These are phyloP conservation scores for Myxozyma udenii DNA, from an alignment of 805 yeast genomes.

Conservation along the genomic window DNA sequence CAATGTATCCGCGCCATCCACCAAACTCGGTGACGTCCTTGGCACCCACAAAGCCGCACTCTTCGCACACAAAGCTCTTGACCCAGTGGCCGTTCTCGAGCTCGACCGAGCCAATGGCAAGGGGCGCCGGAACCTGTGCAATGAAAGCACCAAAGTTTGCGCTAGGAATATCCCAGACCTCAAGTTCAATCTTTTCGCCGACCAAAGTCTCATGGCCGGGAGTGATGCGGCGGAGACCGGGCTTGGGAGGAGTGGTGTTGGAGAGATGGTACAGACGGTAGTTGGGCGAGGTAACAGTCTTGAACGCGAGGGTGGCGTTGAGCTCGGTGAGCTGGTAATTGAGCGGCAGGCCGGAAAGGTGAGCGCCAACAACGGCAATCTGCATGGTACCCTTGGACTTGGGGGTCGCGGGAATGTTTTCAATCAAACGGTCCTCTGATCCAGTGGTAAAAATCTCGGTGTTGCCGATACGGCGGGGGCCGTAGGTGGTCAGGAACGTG, in stretches of 20 bases:
- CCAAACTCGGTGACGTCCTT: conserved; percentile 81
- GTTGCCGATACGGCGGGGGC: conserved; percentile 59
- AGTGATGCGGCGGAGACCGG: conserved; percentile 68
- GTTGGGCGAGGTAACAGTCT: conserved; percentile 65
- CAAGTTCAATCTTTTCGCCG: conserved; percentile 59
- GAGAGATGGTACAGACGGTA: conserved; percentile 84
- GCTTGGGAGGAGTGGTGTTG: conserved; percentile 75
- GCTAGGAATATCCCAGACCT: conserved; percentile 77
- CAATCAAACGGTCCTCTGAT: conserved; percentile 45
- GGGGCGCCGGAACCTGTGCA: conserved; percentile 85
- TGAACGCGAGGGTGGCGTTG: conserved; percentile 64
- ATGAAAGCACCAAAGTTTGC: conserved; percentile 80
- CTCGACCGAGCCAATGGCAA: conserved; percentile 93
- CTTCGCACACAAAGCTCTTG: conserved; percentile 94
- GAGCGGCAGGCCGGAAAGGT: conserved; percentile 78
- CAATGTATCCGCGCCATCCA: conserved; percentile 75
- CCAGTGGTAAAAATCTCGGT: conserved; percentile 41
- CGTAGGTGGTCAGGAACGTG: conserved; percentile 50
- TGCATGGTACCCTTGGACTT: conserved; percentile 48
- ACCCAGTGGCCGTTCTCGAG: conserved; percentile 77
- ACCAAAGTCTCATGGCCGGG: conserved; percentile 19
- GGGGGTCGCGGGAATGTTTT: conserved; percentile 52
- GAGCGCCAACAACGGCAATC: conserved; percentile 96
- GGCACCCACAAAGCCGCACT: conserved; percentile 75
- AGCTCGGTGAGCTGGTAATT: conserved; percentile 92